Conservation (phyloP, 73 alveolate species). For the Tetrahymena malaccensis region DNA sequence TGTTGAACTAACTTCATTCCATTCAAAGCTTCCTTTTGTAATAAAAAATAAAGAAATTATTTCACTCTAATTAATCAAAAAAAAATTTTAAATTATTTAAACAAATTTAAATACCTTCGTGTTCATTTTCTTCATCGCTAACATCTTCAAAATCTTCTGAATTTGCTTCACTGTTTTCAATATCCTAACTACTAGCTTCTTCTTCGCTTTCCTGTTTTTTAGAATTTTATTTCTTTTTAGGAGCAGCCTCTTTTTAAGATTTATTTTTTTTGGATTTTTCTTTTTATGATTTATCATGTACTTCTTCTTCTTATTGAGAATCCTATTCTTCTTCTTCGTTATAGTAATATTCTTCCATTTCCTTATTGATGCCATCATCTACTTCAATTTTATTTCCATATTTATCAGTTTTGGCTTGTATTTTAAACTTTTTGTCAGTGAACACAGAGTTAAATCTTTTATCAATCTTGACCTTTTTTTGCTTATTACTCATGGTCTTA, state of each 20-base stretch:
- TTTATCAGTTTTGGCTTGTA: constrained; percentile 67
- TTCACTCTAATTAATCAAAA: too few relatives aligned
- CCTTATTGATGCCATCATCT: constrained; percentile 22
- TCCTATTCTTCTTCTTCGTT: constrained; percentile 37
- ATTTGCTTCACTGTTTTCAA: constrained; percentile 15
- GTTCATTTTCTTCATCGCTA: neutral
- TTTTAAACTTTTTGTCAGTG: constrained; percentile 67
- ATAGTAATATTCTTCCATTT: constrained; percentile 63
- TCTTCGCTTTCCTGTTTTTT: constrained; percentile 43
- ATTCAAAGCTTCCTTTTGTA: neutral
- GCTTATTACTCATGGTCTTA: neutral
- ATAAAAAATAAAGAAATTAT: neutral
- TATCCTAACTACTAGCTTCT: neutral
- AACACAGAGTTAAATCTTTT: constrained; percentile 72
- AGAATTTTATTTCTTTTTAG: neutral
- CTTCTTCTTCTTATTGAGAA: neutral
- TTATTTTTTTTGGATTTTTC: neutral
- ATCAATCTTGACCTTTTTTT: neutral
- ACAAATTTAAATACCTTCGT: neutral
- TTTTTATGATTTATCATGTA: constrained; percentile 27
- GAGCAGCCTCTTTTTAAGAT: constrained; percentile 13
- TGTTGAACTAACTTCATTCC: constrained; percentile 19
- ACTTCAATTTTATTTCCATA: constrained; percentile 68
- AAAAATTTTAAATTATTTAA: neutral
- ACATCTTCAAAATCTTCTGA: constrained; percentile 8